Percentiles rank a stretch among this genome's conserved stretches.
Evolutionary conservation across 2,329 filamentous ascomycete species (phyloP).

Genomic region (Colletotrichum coccodes): DNA sequence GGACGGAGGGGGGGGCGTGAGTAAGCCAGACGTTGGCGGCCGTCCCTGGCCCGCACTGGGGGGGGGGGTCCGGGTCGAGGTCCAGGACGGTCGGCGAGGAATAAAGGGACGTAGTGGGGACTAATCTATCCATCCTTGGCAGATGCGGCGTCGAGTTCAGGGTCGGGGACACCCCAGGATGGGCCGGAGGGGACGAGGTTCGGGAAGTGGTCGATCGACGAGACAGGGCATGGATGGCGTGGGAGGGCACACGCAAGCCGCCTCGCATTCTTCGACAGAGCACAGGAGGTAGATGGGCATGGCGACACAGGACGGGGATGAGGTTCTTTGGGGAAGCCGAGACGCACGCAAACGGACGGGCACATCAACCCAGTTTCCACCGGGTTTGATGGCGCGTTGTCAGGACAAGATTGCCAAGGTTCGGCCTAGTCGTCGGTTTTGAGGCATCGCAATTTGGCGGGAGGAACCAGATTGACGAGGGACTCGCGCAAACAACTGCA

Average conservation of each 20-base stretch:
- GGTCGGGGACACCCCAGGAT: not conserved
- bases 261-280: not conserved
- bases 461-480: not conserved
- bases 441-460: not conserved
- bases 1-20: not conserved
- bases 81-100: not conserved
- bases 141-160: not conserved
- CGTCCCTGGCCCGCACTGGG: too few relatives aligned
- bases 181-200: not conserved
- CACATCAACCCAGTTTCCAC: too few relatives aligned
- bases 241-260: not conserved
- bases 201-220: slow-evolving; percentile 1
- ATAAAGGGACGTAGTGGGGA: not conserved
- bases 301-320: slow-evolving; percentile 1
- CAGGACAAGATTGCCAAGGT: too few relatives aligned
- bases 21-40: not conserved
- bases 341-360: too few relatives aligned
- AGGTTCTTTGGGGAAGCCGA: not conserved
- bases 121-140: not conserved
- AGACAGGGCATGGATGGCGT: not conserved
- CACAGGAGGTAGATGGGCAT: not conserved
- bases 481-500: not conserved
- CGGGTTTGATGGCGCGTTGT: too few relatives aligned
- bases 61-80: too few relatives aligned
- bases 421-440: not conserved